A percentile compares a stretch with the other conserved stretches of the same genome.
Evolutionary conservation across 2,329 filamentous ascomycete species (phyloP).

Genomic region (Gliomastix tumulicola): DNA sequence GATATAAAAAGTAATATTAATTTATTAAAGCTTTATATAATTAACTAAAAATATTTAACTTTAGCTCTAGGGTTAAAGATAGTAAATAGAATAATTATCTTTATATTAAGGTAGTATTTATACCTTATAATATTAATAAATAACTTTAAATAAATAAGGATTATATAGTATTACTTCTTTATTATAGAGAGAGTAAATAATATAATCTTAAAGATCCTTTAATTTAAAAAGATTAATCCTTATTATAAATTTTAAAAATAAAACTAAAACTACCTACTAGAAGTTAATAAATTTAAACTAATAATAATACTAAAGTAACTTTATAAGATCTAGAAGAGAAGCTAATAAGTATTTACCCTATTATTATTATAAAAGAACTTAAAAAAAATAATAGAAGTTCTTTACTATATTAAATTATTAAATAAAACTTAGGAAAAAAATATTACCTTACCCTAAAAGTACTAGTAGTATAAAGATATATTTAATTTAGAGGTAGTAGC

Average conservation of each 20-base stretch:
- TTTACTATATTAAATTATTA: too few species aligned
- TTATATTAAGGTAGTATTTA: neutral
- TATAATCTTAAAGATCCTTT: too few species aligned
- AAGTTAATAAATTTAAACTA: neutral
- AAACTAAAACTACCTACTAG: slow-evolving; percentile 1
- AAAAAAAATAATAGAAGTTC: neutral
- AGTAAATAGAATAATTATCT: neutral
- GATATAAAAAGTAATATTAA: too few species aligned
- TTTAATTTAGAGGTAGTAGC: too few species aligned
- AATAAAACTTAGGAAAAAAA: neutral
- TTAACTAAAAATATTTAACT: neutral
- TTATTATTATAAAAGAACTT: neutral
- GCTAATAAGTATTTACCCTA: too few species aligned
- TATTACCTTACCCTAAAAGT: too few species aligned
- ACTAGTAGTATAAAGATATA: too few species aligned
- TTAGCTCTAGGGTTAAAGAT: neutral
- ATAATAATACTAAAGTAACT: neutral
- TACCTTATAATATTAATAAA: neutral
- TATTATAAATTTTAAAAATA: slow-evolving; percentile 1
- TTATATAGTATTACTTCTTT: neutral
- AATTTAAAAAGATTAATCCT: neutral
- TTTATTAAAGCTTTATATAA: neutral
- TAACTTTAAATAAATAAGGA: neutral
- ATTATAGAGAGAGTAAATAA: neutral
- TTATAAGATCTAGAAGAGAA: neutral